Conservation (phyloP, 2,329 filamentous ascomycete species). For the Apiospora aurea region DNA sequence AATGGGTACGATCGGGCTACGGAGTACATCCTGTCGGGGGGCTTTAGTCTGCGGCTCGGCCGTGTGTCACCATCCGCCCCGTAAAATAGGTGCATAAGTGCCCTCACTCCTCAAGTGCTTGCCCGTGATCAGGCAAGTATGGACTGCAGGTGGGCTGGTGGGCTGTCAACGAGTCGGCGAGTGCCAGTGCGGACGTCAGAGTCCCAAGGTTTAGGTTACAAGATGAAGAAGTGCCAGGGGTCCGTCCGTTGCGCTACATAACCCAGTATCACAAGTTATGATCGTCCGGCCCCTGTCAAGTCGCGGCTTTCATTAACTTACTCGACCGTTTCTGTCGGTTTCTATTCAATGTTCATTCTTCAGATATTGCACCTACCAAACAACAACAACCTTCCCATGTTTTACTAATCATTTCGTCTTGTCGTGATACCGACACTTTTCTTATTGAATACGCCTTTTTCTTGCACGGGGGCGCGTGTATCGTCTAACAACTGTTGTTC, state of each 20-base stretch:
- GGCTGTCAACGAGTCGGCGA: background rate
- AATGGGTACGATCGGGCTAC: background rate
- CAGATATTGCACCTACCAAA: background rate
- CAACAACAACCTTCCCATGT: background rate
- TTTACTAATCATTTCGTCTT: background rate
- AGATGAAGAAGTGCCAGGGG: constrained; percentile 10
- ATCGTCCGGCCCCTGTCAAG: background rate
- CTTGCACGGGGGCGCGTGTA: background rate
- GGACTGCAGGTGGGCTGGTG: background rate
- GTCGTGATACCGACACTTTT: background rate
- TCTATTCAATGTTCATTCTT: background rate
- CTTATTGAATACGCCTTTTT: background rate
- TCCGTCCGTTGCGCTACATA: constrained; percentile 16
- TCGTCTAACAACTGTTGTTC: constrained; percentile 40
- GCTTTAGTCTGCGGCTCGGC: constrained; percentile 1
- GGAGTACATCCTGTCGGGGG: background rate
- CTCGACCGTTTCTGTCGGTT: background rate
- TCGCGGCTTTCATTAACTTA: background rate
- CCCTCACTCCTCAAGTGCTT: too few relatives aligned
- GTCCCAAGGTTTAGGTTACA: constrained; percentile 8
- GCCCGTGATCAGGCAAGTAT: too few relatives aligned
- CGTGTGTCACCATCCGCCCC: background rate
- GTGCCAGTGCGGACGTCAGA: constrained; percentile 2
- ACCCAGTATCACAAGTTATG: constrained; percentile 1
- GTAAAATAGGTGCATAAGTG: background rate